Conservation (phyloP, 208 protist genomes). For the Acanthamoeba divionensis region DNA sequence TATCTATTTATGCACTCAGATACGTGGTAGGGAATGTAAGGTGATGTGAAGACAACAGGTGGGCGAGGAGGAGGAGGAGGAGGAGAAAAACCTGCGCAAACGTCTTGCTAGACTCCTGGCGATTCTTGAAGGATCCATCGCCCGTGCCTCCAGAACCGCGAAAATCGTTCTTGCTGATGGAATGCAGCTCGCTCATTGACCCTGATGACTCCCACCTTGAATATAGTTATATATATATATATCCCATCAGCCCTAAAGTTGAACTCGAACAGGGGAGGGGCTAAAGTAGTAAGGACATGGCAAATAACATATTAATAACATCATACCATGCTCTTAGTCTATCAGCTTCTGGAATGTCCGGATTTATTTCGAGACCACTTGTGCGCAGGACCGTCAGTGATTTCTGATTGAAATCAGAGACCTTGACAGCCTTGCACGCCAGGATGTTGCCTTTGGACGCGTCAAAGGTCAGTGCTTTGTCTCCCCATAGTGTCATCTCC, state of each 20-base stretch:
- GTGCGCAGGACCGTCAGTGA: constrained; percentile 23
- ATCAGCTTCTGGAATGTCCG: constrained; percentile 46
- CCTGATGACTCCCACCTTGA: too few relatives aligned
- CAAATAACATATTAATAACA: too few relatives aligned
- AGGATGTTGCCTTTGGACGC: neutral
- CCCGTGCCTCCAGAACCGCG: neutral
- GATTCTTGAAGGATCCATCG: neutral
- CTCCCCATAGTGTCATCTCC: constrained; percentile 66
- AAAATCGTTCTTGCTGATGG: neutral
- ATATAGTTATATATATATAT: too few relatives aligned
- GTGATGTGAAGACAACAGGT: too few relatives aligned
- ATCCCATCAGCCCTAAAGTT: too few relatives aligned
- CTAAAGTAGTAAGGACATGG: too few relatives aligned
- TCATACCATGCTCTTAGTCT: constrained; percentile 49
- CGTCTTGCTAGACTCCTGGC: neutral
- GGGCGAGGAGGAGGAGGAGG: too few relatives aligned
- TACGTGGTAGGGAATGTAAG: too few relatives aligned
- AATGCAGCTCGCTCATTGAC: neutral
- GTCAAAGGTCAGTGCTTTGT: constrained; percentile 22
- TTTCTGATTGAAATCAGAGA: constrained; percentile 56
- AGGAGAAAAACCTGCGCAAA: neutral
- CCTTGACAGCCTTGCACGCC: constrained; percentile 42
- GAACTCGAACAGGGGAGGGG: too few relatives aligned
- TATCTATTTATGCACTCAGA: too few relatives aligned
- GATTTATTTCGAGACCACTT: constrained; percentile 43